Base-by-base conservation (phyloP, 148 eudicot species). In the Rhododendron vialii region DNA sequence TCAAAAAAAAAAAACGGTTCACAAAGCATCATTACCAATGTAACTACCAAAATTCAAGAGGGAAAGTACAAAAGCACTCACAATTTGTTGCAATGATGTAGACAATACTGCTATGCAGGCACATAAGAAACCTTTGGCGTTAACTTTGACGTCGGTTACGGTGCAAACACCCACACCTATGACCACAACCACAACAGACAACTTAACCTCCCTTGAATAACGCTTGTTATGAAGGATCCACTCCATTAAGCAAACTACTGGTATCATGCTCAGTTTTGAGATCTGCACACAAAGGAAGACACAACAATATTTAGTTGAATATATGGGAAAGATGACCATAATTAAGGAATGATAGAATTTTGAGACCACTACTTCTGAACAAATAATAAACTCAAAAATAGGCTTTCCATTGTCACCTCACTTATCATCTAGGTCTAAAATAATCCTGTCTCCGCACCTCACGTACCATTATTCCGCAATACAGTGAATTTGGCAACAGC, bases 91-190 rank as follows among this genome's bases (percentile, higher is more conserved):
- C 84, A 94, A 86, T 78, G 98, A 94, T 61, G 98, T 94, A 20
- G 92, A 89, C 30, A 94, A 57, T 74, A 94, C 98, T 55, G 94
- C 98, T 82, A 93, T 91, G 85, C 90, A 85, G 73, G 98, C 98
- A 88, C 98, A 94, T 26, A 94, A 26, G 88, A 94, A 94, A 71
- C 98, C 98, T 90, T 93, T 94, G 85, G 93, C 92, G 83, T 94
- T 94, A 65, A 94, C 93, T 87, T 94, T 94, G 81, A 94, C 95
- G 26, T 94, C 95, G 77, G 98, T 94, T 45, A 94, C 93, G 26
- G 98, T 94, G 93, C 98, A 94, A 85, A 94, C 95, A 47, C 98
- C 98, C 63, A 94, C 98, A 67, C 98, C 98, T 47, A 94, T 89
- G 86, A 94, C 95, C 83, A 94, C 98, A 81, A 93, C 93, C 76